Conservation (phyloP, 2,329 filamentous ascomycete genomes). For the Neopestalotiopsis rosae region DNA sequence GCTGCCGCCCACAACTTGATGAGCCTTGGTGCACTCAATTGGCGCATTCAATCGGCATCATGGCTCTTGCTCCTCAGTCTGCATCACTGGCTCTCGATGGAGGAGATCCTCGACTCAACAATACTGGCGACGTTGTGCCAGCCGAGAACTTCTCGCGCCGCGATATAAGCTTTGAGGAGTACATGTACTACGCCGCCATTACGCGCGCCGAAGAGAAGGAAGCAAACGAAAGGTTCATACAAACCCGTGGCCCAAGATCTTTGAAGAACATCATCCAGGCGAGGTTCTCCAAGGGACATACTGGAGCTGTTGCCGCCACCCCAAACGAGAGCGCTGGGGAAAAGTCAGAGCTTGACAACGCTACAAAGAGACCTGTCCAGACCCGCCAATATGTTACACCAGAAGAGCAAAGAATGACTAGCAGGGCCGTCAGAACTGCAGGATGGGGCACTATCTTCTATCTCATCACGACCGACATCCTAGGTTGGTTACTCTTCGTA, state of each 20-base stretch:
- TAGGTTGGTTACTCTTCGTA: slow-evolving; percentile 22
- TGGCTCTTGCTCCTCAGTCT: not conserved
- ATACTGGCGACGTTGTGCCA: not conserved
- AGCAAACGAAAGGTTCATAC: slow-evolving; percentile 6
- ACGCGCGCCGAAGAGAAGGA: slow-evolving; percentile 28
- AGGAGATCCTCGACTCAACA: not conserved
- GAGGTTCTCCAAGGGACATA: not conserved
- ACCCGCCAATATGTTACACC: slow-evolving; percentile 32
- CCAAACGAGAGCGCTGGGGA: not conserved
- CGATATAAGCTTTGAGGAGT: slow-evolving; percentile 27
- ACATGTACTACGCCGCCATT: slow-evolving; percentile 28
- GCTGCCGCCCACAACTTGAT: not conserved
- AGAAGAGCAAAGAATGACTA: slow-evolving; percentile 53
- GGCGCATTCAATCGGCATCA: not conserved
- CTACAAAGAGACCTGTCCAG: not conserved
- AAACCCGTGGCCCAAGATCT: slow-evolving; percentile 19
- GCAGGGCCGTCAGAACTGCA: slow-evolving; percentile 50
- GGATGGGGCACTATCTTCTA: slow-evolving; percentile 53
- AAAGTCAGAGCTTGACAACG: not conserved
- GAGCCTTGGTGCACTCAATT: not conserved
- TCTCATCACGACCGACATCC: slow-evolving; percentile 54
- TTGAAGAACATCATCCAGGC: slow-evolving; percentile 3
- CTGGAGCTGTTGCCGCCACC: not conserved
- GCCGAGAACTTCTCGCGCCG: not conserved
- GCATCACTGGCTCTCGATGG: not conserved